Evolutionary conservation across 2,329 filamentous ascomycete genomes (phyloP), one percentile per base, ranked within the genome.

Genomic region (Ilyonectria robusta): DNA sequence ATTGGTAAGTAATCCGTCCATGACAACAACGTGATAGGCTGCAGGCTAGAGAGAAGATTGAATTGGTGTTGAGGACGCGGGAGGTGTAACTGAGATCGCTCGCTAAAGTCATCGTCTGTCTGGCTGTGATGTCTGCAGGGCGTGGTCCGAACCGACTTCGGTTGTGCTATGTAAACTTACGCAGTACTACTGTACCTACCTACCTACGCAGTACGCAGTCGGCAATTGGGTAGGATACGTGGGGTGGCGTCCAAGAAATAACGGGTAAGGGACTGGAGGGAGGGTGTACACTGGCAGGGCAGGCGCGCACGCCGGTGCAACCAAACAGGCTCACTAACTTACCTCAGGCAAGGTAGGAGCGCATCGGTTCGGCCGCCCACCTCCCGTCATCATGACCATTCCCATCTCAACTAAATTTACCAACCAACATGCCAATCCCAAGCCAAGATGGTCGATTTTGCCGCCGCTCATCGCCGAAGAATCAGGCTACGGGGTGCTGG

Each of bases 341-440:
- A 21, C 31, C 33, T 26, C 26, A 50, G 53, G 53, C 31, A 58
- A 50, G 53, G 53, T 40, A 58, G 50, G 64, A 50, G 54, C 54
- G 46, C n/a, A 62, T 62, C 64, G 64, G 54, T 63, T 55, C 53
- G 33, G 55, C 56, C 59, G 50, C 59, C 59, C 64, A 66, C 64
- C 58, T 66, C 63, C 63, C 63, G 58, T 40, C 62, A 48, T 8
- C 17, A 47, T 37, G 47, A 47, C 26, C 29, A 40, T 21, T 35
- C 58, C 48, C 21, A 59, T 23, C 44, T 15, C 57, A 17, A 26
- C n/a, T 23, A 26, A 26, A 26, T 26, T 26, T 26, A 9, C n/a
- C 21, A 48, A 29, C 58, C 40, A 53, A 26, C 21, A 31, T 6
- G 29, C 50, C 50, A 35, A 21, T 37, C 48, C 42, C 50, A 59